A percentile compares a stretch with the other conserved stretches of the same genome.
phyloP scores from a whole-genome alignment of 768 basidiomycete species.

The Boletellus ananiceps region DNA sequence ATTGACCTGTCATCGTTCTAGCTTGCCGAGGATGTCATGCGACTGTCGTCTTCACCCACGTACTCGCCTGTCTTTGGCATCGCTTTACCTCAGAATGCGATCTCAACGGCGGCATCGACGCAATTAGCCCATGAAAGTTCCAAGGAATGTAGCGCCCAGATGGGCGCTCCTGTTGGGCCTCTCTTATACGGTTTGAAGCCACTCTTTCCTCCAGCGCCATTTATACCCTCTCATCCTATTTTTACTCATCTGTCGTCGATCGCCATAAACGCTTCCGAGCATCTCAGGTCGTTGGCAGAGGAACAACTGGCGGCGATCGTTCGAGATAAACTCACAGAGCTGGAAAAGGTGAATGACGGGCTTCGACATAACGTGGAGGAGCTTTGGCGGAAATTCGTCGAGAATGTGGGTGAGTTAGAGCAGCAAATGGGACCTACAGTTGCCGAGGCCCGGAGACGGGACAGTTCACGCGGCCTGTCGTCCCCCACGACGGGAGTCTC shows the following conservation, averaged over 20 bases:
- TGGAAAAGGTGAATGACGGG: conserved; percentile 51
- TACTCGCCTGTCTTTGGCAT: conserved; percentile 48
- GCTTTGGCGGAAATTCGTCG: conserved; percentile 58
- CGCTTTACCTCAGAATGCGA: conserved; percentile 33
- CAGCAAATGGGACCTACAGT: conserved; percentile 29
- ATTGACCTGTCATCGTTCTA: conserved; percentile 21
- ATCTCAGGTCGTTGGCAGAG: conserved; percentile 53
- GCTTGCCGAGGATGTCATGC: conserved; percentile 23
- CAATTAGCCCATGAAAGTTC: conserved; percentile 24
- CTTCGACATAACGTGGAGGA: conserved; percentile 55
- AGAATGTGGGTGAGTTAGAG: conserved; percentile 42
- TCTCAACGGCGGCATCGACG: conserved; percentile 22
- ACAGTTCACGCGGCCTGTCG: conserved; percentile 19
- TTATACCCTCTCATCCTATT: conserved; percentile 67
- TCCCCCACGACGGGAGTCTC: conserved; percentile 19
- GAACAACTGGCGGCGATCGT: conserved; percentile 51
- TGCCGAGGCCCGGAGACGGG: conserved; percentile 17
- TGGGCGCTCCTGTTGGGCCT: conserved; percentile 20
- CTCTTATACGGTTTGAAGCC: conserved; percentile 54
- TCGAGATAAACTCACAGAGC: conserved; percentile 48
- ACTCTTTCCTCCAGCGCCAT: conserved; percentile 72
- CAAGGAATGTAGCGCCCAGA: conserved; percentile 24
- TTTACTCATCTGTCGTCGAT: conserved; percentile 60
- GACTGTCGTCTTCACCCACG: conserved; percentile 34
- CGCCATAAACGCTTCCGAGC: conserved; percentile 52